Base-by-base conservation (phyloP, 345 rosid species). In the Eucalyptus grandis region DNA sequence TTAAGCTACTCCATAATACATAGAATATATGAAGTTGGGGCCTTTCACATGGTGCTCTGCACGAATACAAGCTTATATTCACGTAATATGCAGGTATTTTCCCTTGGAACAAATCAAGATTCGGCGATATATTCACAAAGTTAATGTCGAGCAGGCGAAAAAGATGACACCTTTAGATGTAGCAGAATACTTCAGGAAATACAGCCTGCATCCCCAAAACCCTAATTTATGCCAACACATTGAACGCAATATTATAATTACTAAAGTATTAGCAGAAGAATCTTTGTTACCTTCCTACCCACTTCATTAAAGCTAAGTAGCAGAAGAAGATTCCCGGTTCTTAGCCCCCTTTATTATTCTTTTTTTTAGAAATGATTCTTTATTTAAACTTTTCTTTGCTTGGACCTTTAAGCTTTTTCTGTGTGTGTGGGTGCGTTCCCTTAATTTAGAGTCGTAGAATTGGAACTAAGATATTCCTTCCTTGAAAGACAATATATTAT, bases 391-490 rank as follows among this genome's bases (percentile, higher is more conserved):
- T 30, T 80, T 31, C 43, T 47, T 90, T 89, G 77, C 91, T 92
- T 91, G 56, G 56, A 34, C 91, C 95, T 88, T 95, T 94, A 92
- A 93, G 92, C 93, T 91, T 91, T 86, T 86, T 47, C 16, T 31
- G 80, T 34, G 81, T 85, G 49, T 92, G 94, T 92, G 91, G 91
- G 93, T 91, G 91, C 89, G 91, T 90, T 94, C 95, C 94, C 93
- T 95, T 95, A 92, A 95, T 93, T 94, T 92, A 92, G 96, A 94
- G 96, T 94, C 97, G 96, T 94, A 94, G 96, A 94, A 94, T 94
- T 95, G 93, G 96, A 95, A 94, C 92, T 94, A 90, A 95, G 96
- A 95, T 95, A 95, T 96, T 96, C 98, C 91, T 95, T 95, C 86
- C 98, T 94, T 95, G 86, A 90, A 82, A 77, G 87, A 88, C 92